Percentiles rank a stretch among this genome's conserved stretches.
phyloP scores from a whole-genome alignment of 768 basidiomycete species.

The Jaapia argillacea region DNA sequence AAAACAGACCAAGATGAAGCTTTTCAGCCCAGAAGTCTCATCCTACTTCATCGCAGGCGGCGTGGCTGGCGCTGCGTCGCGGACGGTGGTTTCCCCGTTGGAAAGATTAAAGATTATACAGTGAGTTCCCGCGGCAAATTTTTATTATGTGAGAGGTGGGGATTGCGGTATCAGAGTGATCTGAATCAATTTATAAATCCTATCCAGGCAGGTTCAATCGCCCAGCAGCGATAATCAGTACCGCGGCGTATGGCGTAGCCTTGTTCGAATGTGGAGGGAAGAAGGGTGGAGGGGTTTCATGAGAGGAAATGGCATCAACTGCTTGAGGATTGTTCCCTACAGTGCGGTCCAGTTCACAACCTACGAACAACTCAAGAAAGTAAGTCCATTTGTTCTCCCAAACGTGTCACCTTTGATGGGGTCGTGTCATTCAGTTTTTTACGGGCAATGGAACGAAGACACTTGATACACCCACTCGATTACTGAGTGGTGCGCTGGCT shows the following conservation, averaged over 20 bases:
- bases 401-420: slow-evolving; percentile 19
- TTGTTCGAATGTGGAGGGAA: slow-evolving; percentile 86
- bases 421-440: slow-evolving; percentile 58
- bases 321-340: slow-evolving; percentile 27
- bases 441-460: slow-evolving; percentile 56
- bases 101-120: slow-evolving; percentile 96
- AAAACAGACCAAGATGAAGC: slow-evolving; percentile 7
- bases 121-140: slow-evolving; percentile 34
- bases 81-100: slow-evolving; percentile 88
- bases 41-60: slow-evolving; percentile 49
- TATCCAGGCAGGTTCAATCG: slow-evolving; percentile 83
- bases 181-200: slow-evolving; percentile 1
- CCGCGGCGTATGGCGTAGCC: slow-evolving; percentile 75
- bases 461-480: slow-evolving; percentile 82
- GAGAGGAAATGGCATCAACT: slow-evolving; percentile 91
- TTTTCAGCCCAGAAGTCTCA: slow-evolving; percentile 24
- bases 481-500: slow-evolving; percentile 82
- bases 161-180: not conserved
- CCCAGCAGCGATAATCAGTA: slow-evolving; percentile 54
- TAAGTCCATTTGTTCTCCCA: slow-evolving; percentile 16
- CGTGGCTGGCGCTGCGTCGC: slow-evolving; percentile 53
- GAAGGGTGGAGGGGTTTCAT: slow-evolving; percentile 91
- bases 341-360: slow-evolving; percentile 81
- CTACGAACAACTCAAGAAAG: slow-evolving; percentile 88
- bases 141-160: not conserved